Base-by-base conservation (phyloP, 2,329 filamentous ascomycete genomes). In the Neofusicoccum parvum region DNA sequence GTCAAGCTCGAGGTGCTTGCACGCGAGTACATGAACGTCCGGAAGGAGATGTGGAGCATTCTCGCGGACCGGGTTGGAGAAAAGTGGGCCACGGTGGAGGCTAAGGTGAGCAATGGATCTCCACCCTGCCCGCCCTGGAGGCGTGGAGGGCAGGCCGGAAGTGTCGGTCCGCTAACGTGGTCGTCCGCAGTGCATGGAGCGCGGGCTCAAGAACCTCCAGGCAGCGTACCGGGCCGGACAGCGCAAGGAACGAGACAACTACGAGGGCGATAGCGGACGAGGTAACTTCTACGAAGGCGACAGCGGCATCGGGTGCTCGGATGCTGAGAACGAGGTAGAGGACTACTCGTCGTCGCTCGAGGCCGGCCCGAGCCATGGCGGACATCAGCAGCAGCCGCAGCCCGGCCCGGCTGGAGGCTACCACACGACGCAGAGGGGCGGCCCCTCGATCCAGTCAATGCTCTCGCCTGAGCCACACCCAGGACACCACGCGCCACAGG, bases 41-140 rank as follows among this genome's bases (percentile, higher is more conserved):
- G 93, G 64, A 89, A 90, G 75, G 89, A 93, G 77, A 94, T 96
- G 74, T 96, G 92, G 92, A 85, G 85, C 64, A 83, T 87, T 3
- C 84, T 96, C 27, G 92, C 91, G 2, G 83, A 86, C n/a, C 77
- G 80, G 37, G 73, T 86, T 23, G 83, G 82, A 6, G 85, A 87
- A 73, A 82, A 82, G 64, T 87, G 85, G 85, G 75, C 79, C 65
- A 87, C 90, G 3, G 90, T 94, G n/a, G 92, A 96, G 73, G 85
- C 91, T 86, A 85, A 95, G 89, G 92, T 91, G 82, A 70, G 9
- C 84, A 15, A 6, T 14, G 2, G 43, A 7, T 6, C 3, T 20
- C 50, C 34, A 32, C 27, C 27, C 27, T 32, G 27, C 27, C 1
- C 1, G 27, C 7, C 27, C 27, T 32, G 1, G 27, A 32, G 5